Percentiles rank a stretch among this genome's conserved stretches.
These are phyloP conservation scores for Strigomonas culicis DNA, from an alignment of 208 protist genomes.

Conservation along the genomic window DNA sequence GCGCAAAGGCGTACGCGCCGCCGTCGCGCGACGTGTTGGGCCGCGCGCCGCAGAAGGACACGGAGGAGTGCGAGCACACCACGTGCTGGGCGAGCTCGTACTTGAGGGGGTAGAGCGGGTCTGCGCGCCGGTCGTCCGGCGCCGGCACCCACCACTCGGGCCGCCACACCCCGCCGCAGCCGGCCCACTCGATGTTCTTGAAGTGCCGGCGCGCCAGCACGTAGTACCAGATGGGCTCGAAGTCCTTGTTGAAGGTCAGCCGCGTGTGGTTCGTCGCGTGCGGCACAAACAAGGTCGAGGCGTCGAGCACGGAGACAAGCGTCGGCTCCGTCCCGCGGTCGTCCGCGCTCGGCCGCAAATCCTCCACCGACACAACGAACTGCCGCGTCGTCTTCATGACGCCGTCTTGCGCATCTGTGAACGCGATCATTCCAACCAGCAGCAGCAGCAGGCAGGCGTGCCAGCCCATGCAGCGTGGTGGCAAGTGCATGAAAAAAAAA, in stretches of 20 bases:
- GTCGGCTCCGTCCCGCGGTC: constrained; percentile 25
- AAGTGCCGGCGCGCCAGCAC: constrained; percentile 50
- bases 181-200: constrained; percentile 60
- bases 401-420: background rate
- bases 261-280: constrained; percentile 22
- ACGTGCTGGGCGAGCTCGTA: constrained; percentile 68
- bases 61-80: constrained; percentile 58
- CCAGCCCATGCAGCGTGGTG: too few relatives aligned
- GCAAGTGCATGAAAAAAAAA: constrained; percentile 18
- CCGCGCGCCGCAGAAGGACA: constrained; percentile 62
- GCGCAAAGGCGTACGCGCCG: background rate
- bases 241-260: constrained; percentile 59
- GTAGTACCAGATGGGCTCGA: constrained; percentile 78
- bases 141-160: constrained; percentile 44
- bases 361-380: constrained; percentile 46
- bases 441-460: too few relatives aligned
- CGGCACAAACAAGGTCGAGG: constrained; percentile 3
- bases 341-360: constrained; percentile 35
- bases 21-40: constrained; percentile 2
- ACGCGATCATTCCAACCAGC: too few relatives aligned
- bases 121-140: constrained; percentile 11
- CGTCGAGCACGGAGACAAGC: constrained; percentile 48
- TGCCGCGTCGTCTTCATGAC: constrained; percentile 22
- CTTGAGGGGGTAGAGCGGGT: constrained; percentile 19
- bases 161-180: constrained; percentile 73